phyloP scores from a whole-genome alignment of 352 stramenopile genomes.

The Phytophthora citrophthora region DNA sequence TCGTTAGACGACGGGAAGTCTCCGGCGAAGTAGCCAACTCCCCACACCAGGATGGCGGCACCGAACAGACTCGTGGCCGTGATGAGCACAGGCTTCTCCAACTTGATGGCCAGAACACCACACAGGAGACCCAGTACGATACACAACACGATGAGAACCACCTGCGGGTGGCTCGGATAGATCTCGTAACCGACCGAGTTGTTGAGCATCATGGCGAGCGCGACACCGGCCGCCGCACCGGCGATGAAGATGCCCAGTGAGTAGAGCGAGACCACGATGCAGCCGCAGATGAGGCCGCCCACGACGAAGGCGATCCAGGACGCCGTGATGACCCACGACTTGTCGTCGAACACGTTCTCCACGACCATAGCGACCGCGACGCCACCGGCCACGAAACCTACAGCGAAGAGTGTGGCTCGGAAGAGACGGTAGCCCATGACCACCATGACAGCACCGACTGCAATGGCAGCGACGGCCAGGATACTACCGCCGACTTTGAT shows the following conservation, averaged over 20 bases:
- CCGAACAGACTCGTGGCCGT: conserved; percentile 60
- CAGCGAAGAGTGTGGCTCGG: conserved; percentile 56
- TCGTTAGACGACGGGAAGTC: conserved; percentile 60
- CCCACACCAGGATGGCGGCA: conserved; percentile 55
- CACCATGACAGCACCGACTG: conserved; percentile 34
- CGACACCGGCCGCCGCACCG: conserved; percentile 55
- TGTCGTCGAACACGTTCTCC: conserved; percentile 49
- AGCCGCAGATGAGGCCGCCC: conserved; percentile 52
- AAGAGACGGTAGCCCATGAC: conserved; percentile 72
- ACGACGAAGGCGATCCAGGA: conserved; percentile 70
- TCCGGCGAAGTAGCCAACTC: conserved; percentile 68
- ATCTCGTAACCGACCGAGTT: conserved; percentile 66
- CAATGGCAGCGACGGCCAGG: conserved; percentile 43
- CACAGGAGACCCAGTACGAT: conserved; percentile 46
- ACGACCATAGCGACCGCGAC: conserved; percentile 45
- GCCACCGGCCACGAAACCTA: conserved; percentile 60
- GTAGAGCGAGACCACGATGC: conserved; percentile 57
- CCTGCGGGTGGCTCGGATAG: conserved; percentile 55
- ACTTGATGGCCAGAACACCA: conserved; percentile 48
- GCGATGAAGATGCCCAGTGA: conserved; percentile 62
- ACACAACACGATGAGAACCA: conserved; percentile 55
- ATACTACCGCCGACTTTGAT: conserved; percentile 46
- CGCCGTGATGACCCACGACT: conserved; percentile 58
- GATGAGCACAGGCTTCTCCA: conserved; percentile 66
- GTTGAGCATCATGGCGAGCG: conserved; percentile 56